A percentile compares a stretch with the other conserved stretches of the same genome.
Evolutionary conservation across 2,329 filamentous ascomycete species (phyloP).

Genomic region (Apiospora saccharicola): DNA sequence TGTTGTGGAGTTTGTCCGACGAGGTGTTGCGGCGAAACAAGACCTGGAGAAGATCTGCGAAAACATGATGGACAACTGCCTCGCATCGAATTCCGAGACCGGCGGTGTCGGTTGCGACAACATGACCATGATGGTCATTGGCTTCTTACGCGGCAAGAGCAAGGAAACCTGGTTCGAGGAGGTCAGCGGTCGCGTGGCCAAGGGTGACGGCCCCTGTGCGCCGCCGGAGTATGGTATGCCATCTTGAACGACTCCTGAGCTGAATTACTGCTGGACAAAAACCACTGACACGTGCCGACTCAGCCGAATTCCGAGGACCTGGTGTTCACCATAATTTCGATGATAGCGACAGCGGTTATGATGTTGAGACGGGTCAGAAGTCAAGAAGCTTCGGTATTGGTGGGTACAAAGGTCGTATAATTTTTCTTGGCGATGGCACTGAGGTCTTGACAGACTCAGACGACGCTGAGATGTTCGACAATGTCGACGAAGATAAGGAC

Average conservation of each 20-base stretch:
- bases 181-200: conserved; percentile 91
- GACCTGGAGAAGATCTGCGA: conserved; percentile 95
- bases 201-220: conserved; percentile 96
- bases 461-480: conserved; percentile 94
- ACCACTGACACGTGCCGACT: conserved; percentile 40
- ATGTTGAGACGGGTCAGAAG: conserved; percentile 74
- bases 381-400: conserved; percentile 68
- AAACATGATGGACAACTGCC: conserved; percentile 99
- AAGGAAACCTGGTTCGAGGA: conserved; percentile 99
- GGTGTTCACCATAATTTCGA: conserved; percentile 84
- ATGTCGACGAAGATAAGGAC: conserved; percentile 84
- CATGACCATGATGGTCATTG: conserved; percentile 97
- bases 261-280: conserved; percentile 38
- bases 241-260: conserved; percentile 44
- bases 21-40: conserved; percentile 96
- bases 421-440: conserved; percentile 93
- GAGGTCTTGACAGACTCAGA: conserved; percentile 89
- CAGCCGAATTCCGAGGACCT: conserved; percentile 86
- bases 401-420: conserved; percentile 85
- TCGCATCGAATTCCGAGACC: conserved; percentile 97
- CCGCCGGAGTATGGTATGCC: conserved; percentile 98
- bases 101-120: conserved; percentile 98
- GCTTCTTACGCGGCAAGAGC: conserved; percentile 86
- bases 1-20: conserved; percentile 94
- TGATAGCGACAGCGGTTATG: conserved; percentile 79